Evolutionary conservation across 371 early-diverging fungal species (phyloP), one percentile per base, ranked within the genome.

Genomic region (Mucor sp.): DNA sequence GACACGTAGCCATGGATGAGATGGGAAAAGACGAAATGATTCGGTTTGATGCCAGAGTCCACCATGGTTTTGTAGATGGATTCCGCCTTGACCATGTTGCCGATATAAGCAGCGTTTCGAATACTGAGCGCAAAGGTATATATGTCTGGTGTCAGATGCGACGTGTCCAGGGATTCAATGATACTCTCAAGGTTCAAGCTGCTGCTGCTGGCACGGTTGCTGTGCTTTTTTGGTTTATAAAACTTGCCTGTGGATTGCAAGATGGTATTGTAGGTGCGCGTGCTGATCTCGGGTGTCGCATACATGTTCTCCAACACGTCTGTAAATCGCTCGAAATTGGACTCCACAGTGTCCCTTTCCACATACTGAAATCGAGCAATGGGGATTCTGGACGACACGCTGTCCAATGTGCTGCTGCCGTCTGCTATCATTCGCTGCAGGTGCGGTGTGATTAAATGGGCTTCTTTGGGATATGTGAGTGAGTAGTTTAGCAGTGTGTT

Each of bases 21-120:
- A 63, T 82, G 82, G 1, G 82, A 68, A 43, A 78, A 79, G 1
- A 82, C 61, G 55, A 67, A 82, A 3, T 55, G 62, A 48, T 82
- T 82, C 2, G 79, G 82, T n/a, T 67, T 66, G 17, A 79, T 58
- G 2, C 78, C 76, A 0, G 62, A 30, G 15, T 69, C 63, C 7
- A 72, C 44, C 82, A 82, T 79, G 8, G 60, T 23, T 35, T 74
- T 71, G 47, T 74, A 71, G 6, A 72, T 75, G 2, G 41, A 19
- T 64, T 79, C 78, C 3, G 82, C 79, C 12, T 57, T 61, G 4
- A 14, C 17, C 79, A 82, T 77, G n/a, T 82, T 66, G 5, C 66
- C 67, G 6, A 58, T 27, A 32, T 68, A 74, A 11, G 74, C 66
- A 14, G 77, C 77, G 53, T 79, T 79, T 9, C 82, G 77, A 48